phyloP scores from a whole-genome alignment of 2,329 filamentous ascomycete species.

The Lasiodiplodia theobromae region DNA sequence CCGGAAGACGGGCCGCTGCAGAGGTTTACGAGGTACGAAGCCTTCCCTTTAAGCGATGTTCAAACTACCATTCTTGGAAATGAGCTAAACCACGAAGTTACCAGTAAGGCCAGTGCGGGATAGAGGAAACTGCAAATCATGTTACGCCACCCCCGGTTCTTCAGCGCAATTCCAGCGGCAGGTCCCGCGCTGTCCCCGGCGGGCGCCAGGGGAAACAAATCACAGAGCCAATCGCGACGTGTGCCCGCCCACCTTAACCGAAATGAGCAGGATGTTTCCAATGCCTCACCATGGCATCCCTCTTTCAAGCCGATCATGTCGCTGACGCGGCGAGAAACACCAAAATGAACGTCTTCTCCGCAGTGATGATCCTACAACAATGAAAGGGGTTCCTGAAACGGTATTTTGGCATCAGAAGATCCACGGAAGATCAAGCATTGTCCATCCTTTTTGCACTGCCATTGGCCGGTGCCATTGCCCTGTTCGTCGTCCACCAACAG shows the following conservation, averaged over 20 bases:
- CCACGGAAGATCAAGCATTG: constrained; percentile 2
- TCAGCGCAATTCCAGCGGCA: neutral
- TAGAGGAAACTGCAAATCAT: neutral
- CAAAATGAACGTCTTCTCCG: constrained; percentile 3
- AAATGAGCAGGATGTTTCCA: constrained; percentile 20
- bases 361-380: neutral
- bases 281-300: constrained; percentile 9
- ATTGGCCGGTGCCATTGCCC: neutral
- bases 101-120: neutral
- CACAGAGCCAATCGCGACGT: neutral
- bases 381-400: constrained; percentile 9
- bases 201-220: neutral
- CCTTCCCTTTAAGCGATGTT: constrained; percentile 11
- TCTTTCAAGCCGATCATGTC: constrained; percentile 4
- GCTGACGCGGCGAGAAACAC: neutral
- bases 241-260: constrained; percentile 7
- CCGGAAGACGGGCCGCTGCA: neutral
- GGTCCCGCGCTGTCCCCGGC: neutral
- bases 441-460: neutral
- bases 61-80: constrained; percentile 18
- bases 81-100: neutral
- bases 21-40: neutral
- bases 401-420: neutral
- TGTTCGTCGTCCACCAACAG: neutral
- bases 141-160: constrained; percentile 14